Conservation (phyloP, 1,284 basidiomycete species). For the Coniophora puteana region DNA sequence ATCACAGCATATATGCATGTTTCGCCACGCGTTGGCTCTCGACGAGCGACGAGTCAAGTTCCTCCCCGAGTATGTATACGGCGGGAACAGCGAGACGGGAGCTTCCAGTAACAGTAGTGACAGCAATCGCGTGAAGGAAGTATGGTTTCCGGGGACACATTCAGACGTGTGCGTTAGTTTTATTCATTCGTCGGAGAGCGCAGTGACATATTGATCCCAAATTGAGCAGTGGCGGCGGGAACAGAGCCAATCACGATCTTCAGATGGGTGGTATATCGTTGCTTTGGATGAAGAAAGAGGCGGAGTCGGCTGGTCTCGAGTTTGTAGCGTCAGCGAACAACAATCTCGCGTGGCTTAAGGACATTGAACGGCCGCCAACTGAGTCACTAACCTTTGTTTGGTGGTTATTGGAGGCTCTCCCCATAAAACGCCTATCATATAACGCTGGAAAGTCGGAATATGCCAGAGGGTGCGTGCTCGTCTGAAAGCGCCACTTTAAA, state of each 20-base stretch:
- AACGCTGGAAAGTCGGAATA: conserved; percentile 19
- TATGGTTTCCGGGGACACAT: conserved; percentile 33
- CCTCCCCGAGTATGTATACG: conserved; percentile 32
- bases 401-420: conserved; percentile 25
- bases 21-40: conserved; percentile 30
- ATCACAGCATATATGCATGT: conserved; percentile 26
- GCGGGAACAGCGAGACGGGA: conserved; percentile 16
- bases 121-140: conserved; percentile 26
- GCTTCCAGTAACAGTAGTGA: background rate
- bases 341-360: too few relatives aligned
- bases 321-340: too few relatives aligned
- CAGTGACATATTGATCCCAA: conserved; percentile 3
- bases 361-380: conserved; percentile 20
- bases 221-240: conserved; percentile 25
- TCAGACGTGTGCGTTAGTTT: conserved; percentile 27
- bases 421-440: conserved; percentile 25
- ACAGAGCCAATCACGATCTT: conserved; percentile 21
- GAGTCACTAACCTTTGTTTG: conserved; percentile 19
- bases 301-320: conserved; percentile 18
- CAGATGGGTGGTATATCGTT: conserved; percentile 29
- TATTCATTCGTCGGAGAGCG: too few relatives aligned
- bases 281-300: conserved; percentile 31
- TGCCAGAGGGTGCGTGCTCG: conserved; percentile 14
- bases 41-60: conserved; percentile 40
- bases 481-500: conserved; percentile 1